Percentiles rank a stretch among this genome's conserved stretches.
Conservation (phyloP, 371 early-diverging fungal genomes). For the Rhizopus stolonifer region DNA sequence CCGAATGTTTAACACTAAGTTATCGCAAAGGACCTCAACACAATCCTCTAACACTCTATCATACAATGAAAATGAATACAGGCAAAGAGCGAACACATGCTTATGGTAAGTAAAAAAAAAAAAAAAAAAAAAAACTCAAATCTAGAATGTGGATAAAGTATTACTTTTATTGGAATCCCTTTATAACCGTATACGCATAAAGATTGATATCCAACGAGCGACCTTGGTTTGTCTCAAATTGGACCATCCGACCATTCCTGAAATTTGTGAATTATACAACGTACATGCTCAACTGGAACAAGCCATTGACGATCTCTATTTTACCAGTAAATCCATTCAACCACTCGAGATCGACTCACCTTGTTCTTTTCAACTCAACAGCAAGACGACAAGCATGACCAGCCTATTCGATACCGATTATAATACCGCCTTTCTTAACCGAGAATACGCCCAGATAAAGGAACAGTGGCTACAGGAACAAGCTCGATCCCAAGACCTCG, state of each 20-base stretch:
- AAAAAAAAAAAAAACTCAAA: too few species aligned
- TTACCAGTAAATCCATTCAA: conserved; percentile 9
- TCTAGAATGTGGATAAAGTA: conserved; percentile 4
- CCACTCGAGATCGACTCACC: not conserved
- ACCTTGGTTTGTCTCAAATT: conserved; percentile 9
- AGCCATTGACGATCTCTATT: conserved; percentile 18
- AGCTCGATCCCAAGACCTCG: too few species aligned
- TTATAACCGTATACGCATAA: conserved; percentile 12
- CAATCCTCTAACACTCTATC: conserved; percentile 42
- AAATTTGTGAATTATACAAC: not conserved
- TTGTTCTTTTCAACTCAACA: not conserved
- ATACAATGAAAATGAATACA: conserved; percentile 47
- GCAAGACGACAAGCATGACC: not conserved
- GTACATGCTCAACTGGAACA: conserved; percentile 1
- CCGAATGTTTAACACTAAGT: conserved; percentile 36
- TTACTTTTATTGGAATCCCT: conserved; percentile 2
- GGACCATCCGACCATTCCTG: not conserved
- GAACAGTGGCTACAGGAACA: too few species aligned
- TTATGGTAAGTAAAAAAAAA: too few species aligned
- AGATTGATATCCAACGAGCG: conserved; percentile 13
- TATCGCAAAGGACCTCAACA: conserved; percentile 41
- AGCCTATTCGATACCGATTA: not conserved
- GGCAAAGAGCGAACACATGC: conserved; percentile 32
- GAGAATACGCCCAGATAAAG: not conserved
- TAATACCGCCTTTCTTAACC: not conserved